Evolutionary conservation across 176 grass and related monocot species (phyloP), one percentile per base, ranked within the genome.

Genomic region (Lolium multiflorum): DNA sequence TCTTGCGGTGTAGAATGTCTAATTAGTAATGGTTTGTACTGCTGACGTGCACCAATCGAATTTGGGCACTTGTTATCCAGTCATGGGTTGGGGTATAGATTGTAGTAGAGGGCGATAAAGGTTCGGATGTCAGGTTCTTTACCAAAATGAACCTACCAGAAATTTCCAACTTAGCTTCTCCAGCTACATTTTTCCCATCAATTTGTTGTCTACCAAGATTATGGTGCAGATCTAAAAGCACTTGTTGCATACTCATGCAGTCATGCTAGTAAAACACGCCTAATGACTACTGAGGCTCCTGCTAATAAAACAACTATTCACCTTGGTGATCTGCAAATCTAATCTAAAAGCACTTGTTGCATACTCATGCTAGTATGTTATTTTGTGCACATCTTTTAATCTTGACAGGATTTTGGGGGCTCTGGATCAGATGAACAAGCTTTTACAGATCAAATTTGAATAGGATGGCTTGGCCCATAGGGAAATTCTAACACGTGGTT

Each of bases 1-100:
- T 81, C 81, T 66, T 57, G 60, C 37, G 54, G 35, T 48, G 60
- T 67, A 68, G 75, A 35, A 74, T 31, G 10, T 22, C 5, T 39
- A 3, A 31, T 31, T 31, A 31, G 28, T 31, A 31, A 70, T 8
- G 5, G 18, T 72, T 18, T 28, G 43, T 16, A 43, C 2, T 7
- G 26, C 47, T 43, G 10, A 62, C 12, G 13, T 38, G 13, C 71
- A 69, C 71, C 56, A 12, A 20, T 48, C 3, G 0, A 31, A 57
- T 21, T 10, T 16, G 64, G 65, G 37, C 48, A n/a, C 58, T 17
- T 20, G 11, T 25, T 58, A 21, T 18, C 21, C 21, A 60, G 49
- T 59, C 48, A 11, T n/a, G 26, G 41, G 16, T 49, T 77, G 10
- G 63, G 71, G 3, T 50, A 22, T 3, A 25, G 71, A 22, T 60